Evolutionary conservation across 2,329 filamentous ascomycete genomes (phyloP).

Genomic region (Aspergillus sp.): DNA sequence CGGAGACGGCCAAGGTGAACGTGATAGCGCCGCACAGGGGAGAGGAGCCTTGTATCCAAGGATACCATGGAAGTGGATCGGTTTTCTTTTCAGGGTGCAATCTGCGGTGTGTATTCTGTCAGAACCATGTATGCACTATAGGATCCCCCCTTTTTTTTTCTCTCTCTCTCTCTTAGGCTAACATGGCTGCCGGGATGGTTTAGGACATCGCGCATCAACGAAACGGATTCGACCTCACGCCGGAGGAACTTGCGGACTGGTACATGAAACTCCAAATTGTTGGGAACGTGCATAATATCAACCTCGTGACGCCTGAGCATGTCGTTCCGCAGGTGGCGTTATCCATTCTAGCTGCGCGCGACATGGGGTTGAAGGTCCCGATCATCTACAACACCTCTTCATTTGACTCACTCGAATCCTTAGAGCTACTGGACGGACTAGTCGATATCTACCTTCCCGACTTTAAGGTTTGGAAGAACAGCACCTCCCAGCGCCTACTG

Average conservation of each 20-base stretch:
- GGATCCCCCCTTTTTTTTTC: no score
- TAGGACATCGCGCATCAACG: slow-evolving; percentile 68
- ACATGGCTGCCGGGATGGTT: background rate
- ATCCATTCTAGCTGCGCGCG: slow-evolving; percentile 63
- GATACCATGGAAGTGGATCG: slow-evolving; percentile 68
- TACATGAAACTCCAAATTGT: slow-evolving; percentile 73
- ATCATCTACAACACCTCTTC: slow-evolving; percentile 80
- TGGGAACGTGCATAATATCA: slow-evolving; percentile 82
- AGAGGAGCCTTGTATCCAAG: slow-evolving; percentile 76
- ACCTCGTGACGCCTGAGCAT: slow-evolving; percentile 78
- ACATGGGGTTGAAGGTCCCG: slow-evolving; percentile 61
- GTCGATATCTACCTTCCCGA: slow-evolving; percentile 84
- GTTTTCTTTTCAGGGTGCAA: slow-evolving; percentile 78
- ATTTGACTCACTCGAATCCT: slow-evolving; percentile 66
- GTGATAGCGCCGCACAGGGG: slow-evolving; percentile 81
- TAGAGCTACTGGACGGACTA: slow-evolving; percentile 66
- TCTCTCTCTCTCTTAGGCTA: no score
- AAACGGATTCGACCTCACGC: slow-evolving; percentile 71
- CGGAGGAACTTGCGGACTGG: slow-evolving; percentile 73
- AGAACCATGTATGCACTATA: slow-evolving; percentile 51
- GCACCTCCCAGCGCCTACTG: slow-evolving; percentile 60
- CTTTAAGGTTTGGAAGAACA: slow-evolving; percentile 70
- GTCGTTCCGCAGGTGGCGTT: slow-evolving; percentile 76
- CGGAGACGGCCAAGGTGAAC: slow-evolving; percentile 66
- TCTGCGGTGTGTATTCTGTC: slow-evolving; percentile 64